A percentile compares a stretch with the other conserved stretches of the same genome.
These are phyloP conservation scores for Aurinia saxatilis DNA, from an alignment of 345 rosid genomes.

Conservation along the genomic window DNA sequence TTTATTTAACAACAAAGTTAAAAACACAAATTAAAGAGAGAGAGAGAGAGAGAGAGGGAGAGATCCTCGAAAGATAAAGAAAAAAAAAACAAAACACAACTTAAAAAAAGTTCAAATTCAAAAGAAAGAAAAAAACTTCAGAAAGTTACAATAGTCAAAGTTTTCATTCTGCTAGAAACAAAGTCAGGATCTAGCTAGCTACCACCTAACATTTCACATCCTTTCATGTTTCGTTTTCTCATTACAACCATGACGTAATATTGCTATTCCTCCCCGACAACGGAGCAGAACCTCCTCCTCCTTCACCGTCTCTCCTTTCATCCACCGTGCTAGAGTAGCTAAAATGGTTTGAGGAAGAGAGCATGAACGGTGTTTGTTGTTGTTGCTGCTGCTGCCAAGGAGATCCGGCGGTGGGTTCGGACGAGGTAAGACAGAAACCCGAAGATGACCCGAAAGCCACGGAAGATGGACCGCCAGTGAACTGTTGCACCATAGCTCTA, in stretches of 20 bases:
- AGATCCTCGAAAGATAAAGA: too few relatives aligned
- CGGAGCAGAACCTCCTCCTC: slow-evolving; percentile 10
- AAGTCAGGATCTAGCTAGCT: slow-evolving; percentile 11
- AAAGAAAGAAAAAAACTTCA: too few relatives aligned
- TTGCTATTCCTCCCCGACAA: slow-evolving; percentile 6
- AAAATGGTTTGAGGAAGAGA: not conserved
- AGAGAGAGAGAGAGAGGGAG: too few relatives aligned
- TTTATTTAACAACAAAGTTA: too few relatives aligned
- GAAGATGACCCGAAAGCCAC: slow-evolving; percentile 56
- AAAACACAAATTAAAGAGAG: too few relatives aligned
- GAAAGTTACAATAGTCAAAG: slow-evolving; percentile 18
- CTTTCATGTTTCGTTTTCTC: not conserved
- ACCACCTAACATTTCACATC: slow-evolving; percentile 18
- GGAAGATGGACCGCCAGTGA: slow-evolving; percentile 86
- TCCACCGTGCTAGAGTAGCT: slow-evolving; percentile 14
- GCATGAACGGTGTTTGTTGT: slow-evolving; percentile 11
- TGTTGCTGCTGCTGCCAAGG: slow-evolving; percentile 19
- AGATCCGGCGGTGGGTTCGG: not conserved
- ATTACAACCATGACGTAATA: slow-evolving; percentile 13
- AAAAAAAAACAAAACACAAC: too few relatives aligned
- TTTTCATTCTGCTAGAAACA: slow-evolving; percentile 25
- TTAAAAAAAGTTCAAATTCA: too few relatives aligned
- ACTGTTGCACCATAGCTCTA: slow-evolving; percentile 95
- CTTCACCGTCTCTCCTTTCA: slow-evolving; percentile 10
- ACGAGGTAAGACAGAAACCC: slow-evolving; percentile 17